Conservation (phyloP, 2,329 filamentous ascomycete genomes). For the Cyphellophora attinorum region DNA sequence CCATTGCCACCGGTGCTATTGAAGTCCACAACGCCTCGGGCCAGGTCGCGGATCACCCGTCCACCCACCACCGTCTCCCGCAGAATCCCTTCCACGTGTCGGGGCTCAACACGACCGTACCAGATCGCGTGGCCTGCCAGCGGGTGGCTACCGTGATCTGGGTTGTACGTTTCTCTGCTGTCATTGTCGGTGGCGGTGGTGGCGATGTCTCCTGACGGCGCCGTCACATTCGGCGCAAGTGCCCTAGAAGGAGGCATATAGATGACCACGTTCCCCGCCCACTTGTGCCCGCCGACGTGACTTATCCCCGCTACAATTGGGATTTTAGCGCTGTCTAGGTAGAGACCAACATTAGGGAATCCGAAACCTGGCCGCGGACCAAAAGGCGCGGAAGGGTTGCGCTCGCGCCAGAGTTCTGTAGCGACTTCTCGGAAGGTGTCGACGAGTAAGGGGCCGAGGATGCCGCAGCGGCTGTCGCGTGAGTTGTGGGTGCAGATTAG, state of each 20-base stretch:
- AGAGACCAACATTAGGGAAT: not conserved
- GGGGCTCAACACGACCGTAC: conserved; percentile 74
- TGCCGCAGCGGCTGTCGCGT: conserved; percentile 72
- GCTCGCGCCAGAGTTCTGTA: conserved; percentile 8
- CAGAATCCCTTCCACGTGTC: conserved; percentile 83
- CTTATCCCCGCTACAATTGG: conserved; percentile 46
- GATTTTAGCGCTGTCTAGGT: not conserved
- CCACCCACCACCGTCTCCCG: conserved; percentile 77
- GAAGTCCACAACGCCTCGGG: conserved; percentile 54
- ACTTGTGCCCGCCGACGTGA: conserved; percentile 91
- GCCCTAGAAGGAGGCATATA: conserved; percentile 42
- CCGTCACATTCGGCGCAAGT: not conserved
- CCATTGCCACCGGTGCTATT: too few relatives aligned
- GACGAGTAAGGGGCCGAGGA: conserved; percentile 64
- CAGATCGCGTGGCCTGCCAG: conserved; percentile 51
- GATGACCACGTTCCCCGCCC: conserved; percentile 80
- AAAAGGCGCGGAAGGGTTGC: not conserved
- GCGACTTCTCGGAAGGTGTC: conserved; percentile 60
- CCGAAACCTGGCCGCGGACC: not conserved
- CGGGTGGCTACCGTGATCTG: conserved; percentile 2
- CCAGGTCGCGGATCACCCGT: conserved; percentile 72
- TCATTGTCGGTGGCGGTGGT: conserved; percentile 14
- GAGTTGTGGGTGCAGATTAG: conserved; percentile 82
- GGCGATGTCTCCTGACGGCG: not conserved
- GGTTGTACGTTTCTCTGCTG: not conserved